These are phyloP conservation scores for Talaromyces sp. DNA, from an alignment of 2,329 filamentous ascomycete species.

Conservation along the genomic window DNA sequence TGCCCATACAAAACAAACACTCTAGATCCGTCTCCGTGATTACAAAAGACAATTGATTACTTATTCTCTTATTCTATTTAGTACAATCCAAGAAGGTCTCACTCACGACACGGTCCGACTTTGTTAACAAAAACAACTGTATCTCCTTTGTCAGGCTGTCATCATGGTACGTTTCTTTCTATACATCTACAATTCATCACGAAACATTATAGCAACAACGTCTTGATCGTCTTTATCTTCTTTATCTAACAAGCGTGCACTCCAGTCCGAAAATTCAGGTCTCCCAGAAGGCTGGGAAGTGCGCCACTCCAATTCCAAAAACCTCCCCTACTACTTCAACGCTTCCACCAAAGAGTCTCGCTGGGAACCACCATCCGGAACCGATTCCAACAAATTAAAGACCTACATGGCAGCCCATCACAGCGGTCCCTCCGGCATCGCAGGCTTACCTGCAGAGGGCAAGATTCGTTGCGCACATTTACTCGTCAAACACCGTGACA, in stretches of 20 bases:
- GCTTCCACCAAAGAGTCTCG: conserved; percentile 77
- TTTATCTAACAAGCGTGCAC: conserved; percentile 12
- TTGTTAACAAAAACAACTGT: background rate
- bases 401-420: conserved; percentile 88
- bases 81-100: background rate
- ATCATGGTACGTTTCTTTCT: conserved; percentile 14
- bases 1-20: conserved; percentile 9
- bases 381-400: conserved; percentile 90
- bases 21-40: background rate
- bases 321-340: conserved; percentile 99
- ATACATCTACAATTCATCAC: background rate
- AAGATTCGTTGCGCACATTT: conserved; percentile 94
- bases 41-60: background rate
- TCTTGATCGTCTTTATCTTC: conserved; percentile 4
- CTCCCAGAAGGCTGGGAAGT: conserved; percentile 90
- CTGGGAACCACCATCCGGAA: conserved; percentile 88
- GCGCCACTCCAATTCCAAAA: conserved; percentile 96
- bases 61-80: background rate
- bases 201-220: background rate
- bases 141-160: background rate
- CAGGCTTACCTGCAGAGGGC: conserved; percentile 55
- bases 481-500: conserved; percentile 87
- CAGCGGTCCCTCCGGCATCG: conserved; percentile 49
- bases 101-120: background rate
- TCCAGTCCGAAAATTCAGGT: conserved; percentile 64